Percentiles rank a stretch among this genome's conserved stretches.
Conservation (phyloP, 1,139 yeast species). For the Geotrichum australiense region DNA sequence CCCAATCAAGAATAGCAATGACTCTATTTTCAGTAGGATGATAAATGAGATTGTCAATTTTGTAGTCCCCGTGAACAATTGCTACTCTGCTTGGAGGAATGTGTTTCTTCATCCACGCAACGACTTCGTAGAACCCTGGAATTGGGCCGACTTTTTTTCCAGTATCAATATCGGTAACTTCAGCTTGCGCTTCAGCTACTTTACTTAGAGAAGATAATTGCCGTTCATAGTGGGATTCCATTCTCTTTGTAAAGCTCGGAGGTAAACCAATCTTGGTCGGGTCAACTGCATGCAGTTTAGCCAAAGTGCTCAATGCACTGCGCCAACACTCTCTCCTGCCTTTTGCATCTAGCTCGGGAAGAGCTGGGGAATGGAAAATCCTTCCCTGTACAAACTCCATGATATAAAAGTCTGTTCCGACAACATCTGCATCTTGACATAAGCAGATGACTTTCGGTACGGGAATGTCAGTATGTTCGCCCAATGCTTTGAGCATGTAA, state of each 20-base stretch:
- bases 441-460: constrained; percentile 63
- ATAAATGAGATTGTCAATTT: constrained; percentile 55
- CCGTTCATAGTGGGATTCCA: constrained; percentile 45
- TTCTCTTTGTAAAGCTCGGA: constrained; percentile 40
- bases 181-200: constrained; percentile 47
- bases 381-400: constrained; percentile 59
- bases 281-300: constrained; percentile 49
- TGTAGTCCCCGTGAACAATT: constrained; percentile 63
- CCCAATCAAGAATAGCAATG: constrained; percentile 62
- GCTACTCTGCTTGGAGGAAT: constrained; percentile 43
- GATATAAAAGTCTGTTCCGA: constrained; percentile 62
- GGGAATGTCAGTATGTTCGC: constrained; percentile 38
- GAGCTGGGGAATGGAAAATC: constrained; percentile 49
- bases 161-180: constrained; percentile 25
- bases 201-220: constrained; percentile 47
- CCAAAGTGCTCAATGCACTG: constrained; percentile 46
- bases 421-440: constrained; percentile 52
- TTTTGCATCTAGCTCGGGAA: constrained; percentile 37
- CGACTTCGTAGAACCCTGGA: constrained; percentile 43
- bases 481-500: constrained; percentile 42
- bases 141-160: constrained; percentile 44
- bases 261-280: constrained; percentile 40
- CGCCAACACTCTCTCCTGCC: constrained; percentile 39
- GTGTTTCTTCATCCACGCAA: constrained; percentile 45
- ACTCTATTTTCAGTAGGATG: constrained; percentile 46